phyloP scores from a whole-genome alignment of 148 eudicot species.

The Talinum fruticosum region DNA sequence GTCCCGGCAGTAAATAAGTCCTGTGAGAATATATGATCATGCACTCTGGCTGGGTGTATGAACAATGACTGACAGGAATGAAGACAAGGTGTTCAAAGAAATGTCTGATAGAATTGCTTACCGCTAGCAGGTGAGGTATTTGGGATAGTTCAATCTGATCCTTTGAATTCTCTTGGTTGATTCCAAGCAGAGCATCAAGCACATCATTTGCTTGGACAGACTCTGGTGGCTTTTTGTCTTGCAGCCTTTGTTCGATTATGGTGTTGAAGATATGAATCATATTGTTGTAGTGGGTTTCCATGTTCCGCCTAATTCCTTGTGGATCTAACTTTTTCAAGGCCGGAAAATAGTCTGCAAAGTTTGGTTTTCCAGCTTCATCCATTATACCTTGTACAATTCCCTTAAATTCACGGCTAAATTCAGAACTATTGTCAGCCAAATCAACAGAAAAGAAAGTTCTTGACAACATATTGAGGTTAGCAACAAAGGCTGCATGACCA shows the following conservation, averaged over 20 bases:
- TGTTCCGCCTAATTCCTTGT: slow-evolving; percentile 33
- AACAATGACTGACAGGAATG: neutral
- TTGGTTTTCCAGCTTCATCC: slow-evolving; percentile 42
- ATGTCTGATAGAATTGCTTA: neutral
- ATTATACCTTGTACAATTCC: slow-evolving; percentile 33
- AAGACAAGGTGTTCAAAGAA: neutral
- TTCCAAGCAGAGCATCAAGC: slow-evolving; percentile 37
- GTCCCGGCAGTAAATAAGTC: slow-evolving; percentile 25
- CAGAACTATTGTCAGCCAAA: slow-evolving; percentile 35
- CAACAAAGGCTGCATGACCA: slow-evolving; percentile 41
- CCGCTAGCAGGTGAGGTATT: slow-evolving; percentile 24
- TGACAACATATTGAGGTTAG: slow-evolving; percentile 38
- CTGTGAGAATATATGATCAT: slow-evolving; percentile 6
- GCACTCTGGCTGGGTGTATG: neutral
- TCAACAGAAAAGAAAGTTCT: slow-evolving; percentile 52
- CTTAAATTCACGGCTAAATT: slow-evolving; percentile 35
- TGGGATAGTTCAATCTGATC: slow-evolving; percentile 14
- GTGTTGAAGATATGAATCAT: slow-evolving; percentile 29
- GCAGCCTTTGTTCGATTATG: slow-evolving; percentile 39
- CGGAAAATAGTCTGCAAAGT: slow-evolving; percentile 52
- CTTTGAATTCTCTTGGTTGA: slow-evolving; percentile 1
- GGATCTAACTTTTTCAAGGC: slow-evolving; percentile 37
- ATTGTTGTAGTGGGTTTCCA: slow-evolving; percentile 11
- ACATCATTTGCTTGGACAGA: slow-evolving; percentile 27
- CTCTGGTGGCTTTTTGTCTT: slow-evolving; percentile 1